phyloP scores from a whole-genome alignment of 75 land plant genomes.

The Cunninghamia lanceolata region DNA sequence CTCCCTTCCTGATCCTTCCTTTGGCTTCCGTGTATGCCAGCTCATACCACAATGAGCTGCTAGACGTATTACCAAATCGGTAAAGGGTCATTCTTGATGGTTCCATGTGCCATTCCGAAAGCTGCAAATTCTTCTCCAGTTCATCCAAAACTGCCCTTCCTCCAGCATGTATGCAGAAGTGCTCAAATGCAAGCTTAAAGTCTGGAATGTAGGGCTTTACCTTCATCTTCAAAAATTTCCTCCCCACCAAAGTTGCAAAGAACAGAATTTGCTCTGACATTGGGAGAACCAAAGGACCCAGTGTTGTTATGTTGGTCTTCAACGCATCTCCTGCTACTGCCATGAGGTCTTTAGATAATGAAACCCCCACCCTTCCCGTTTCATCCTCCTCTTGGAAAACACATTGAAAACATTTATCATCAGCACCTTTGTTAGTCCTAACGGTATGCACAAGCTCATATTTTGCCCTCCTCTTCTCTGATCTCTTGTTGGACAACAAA shows the following conservation, averaged over 20 bases:
- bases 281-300: constrained; percentile 45
- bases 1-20: constrained; percentile 27
- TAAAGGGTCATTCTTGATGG: constrained; percentile 36
- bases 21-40: constrained; percentile 32
- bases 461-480: constrained; percentile 33
- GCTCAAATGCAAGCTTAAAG: constrained; percentile 42
- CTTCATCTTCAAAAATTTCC: constrained; percentile 24
- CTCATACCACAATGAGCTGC: constrained; percentile 36
- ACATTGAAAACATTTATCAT: constrained; percentile 36
- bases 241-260: constrained; percentile 32
- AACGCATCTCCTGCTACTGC: constrained; percentile 47
- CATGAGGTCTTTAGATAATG: constrained; percentile 53
- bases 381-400: constrained; percentile 45
- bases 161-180: constrained; percentile 50
- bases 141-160: constrained; percentile 34
- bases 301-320: constrained; percentile 47
- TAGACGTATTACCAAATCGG: constrained; percentile 35
- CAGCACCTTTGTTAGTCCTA: constrained; percentile 47
- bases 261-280: constrained; percentile 49
- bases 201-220: constrained; percentile 30
- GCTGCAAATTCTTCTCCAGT: constrained; percentile 34
- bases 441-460: constrained; percentile 44
- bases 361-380: constrained; percentile 28
- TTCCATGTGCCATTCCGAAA: constrained; percentile 25
- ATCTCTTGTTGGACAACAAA: constrained; percentile 35